Evolutionary conservation across 2,329 filamentous ascomycete species (phyloP), one percentile per base, ranked within the genome.

Genomic region (Diaporthe sp.): DNA sequence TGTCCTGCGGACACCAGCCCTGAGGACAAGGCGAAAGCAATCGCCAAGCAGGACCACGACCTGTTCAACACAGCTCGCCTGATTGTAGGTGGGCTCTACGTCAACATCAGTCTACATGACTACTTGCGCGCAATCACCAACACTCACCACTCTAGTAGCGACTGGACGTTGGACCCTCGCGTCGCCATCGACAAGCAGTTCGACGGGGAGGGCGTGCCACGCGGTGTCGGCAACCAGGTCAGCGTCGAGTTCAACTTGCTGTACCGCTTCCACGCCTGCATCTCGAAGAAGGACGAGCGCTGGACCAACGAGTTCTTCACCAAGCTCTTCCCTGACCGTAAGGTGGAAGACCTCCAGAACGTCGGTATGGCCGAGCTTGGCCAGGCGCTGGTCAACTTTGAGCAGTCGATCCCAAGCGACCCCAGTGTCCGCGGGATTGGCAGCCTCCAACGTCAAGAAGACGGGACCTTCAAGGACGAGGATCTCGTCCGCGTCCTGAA

Each of bases 171-270:
- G 7, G 91, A 94, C 76, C 92, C 92, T 2, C 88, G 92, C 12
- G 70, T 67, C n/a, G 53, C 74, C 10, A 73, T 75, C n/a, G 55
- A 71, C 79, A 89, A 88, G 75, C 82, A 84, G 61, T 84, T 83
- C 67, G 83, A 86, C 71, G 82, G 83, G 5, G 83, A 88, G 34
- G 87, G 87, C 9, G 86, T 89, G 1, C 85, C 87, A 0, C 85
- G 90, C 61, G 92, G 90, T 2, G 86, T 90, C 3, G 92, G 92
- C 17, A 94, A 94, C 79, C 91, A 93, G 78, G 91, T 93, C 61
- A 92, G 89, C 57, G 91, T 90, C 4, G 92, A 94, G 81, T 94
- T 94, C 83, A 93, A 93, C 76, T 84, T 93, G 39, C 85, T 93
- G 1, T 94, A 94, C 80, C 86, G 92, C 37, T 94, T 91, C 87